Conservation (phyloP, 1,139 yeast species). For the Blastobotrys raffinosifermentans region DNA sequence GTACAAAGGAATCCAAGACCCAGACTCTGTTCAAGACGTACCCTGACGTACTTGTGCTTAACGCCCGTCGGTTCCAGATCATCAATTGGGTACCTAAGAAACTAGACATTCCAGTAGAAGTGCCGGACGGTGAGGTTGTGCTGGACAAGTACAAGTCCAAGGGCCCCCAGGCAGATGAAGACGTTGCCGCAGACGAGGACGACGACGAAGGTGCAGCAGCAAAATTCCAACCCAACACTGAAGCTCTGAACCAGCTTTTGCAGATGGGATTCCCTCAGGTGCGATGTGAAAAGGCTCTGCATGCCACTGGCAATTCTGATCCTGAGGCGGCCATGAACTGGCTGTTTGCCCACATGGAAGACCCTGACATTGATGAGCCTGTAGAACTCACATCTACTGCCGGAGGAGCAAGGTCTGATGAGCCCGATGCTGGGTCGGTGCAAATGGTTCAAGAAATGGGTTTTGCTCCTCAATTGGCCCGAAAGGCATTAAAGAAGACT, state of each 20-base stretch:
- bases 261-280: slow-evolving; percentile 86
- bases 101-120: slow-evolving; percentile 61
- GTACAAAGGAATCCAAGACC: slow-evolving; percentile 28
- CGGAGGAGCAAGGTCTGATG: neutral
- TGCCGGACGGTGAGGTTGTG: slow-evolving; percentile 45
- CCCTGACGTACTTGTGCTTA: slow-evolving; percentile 67
- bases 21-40: slow-evolving; percentile 49
- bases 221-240: slow-evolving; percentile 51
- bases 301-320: slow-evolving; percentile 58
- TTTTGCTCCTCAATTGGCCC: slow-evolving; percentile 54
- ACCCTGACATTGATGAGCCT: slow-evolving; percentile 66
- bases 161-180: slow-evolving; percentile 42
- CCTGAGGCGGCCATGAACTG: slow-evolving; percentile 87
- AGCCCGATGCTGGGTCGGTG: slow-evolving; percentile 35
- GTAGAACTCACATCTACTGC: slow-evolving; percentile 28
- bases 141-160: slow-evolving; percentile 35
- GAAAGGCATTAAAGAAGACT: slow-evolving; percentile 59
- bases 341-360: slow-evolving; percentile 86
- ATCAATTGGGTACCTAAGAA: slow-evolving; percentile 91
- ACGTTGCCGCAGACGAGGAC: slow-evolving; percentile 33
- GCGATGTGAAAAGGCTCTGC: slow-evolving; percentile 62
- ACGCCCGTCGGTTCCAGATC: slow-evolving; percentile 73
- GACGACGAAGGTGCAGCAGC: slow-evolving; percentile 14
- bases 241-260: slow-evolving; percentile 48
- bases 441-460: slow-evolving; percentile 70